Percentiles rank a stretch among this genome's conserved stretches.
Conservation (phyloP, 75 land plant species). For the Chamaecyparis obtusa region DNA sequence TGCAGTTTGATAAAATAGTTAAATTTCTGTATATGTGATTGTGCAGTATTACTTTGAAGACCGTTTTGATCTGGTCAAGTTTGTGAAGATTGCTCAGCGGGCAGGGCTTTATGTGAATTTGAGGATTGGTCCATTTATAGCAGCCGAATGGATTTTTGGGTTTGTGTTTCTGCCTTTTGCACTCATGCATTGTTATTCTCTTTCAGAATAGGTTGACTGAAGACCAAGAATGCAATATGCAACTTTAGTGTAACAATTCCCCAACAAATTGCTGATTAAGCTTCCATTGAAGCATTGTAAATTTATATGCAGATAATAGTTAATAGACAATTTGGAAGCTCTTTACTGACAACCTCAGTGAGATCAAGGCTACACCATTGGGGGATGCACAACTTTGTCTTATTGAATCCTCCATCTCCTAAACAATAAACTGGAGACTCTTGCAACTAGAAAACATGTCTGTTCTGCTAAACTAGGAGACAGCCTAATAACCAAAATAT, state of each 20-base stretch:
- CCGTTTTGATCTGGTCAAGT: conserved; percentile 75
- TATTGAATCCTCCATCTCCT: background rate
- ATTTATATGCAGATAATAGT: background rate
- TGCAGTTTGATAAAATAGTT: background rate
- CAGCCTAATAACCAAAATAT: background rate
- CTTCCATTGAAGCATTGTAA: background rate
- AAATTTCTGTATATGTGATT: background rate
- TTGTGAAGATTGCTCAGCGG: conserved; percentile 68
- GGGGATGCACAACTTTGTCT: background rate
- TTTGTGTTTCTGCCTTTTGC: conserved; percentile 19
- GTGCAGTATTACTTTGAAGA: conserved; percentile 83
- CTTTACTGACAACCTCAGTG: background rate
- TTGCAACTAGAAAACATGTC: background rate
- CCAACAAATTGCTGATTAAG: background rate
- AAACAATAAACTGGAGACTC: background rate
- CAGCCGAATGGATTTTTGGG: conserved; percentile 97
- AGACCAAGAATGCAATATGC: background rate
- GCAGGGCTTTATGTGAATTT: conserved; percentile 82
- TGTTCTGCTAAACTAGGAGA: background rate
- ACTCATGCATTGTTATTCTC: background rate
- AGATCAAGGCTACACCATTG: background rate
- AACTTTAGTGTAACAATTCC: background rate
- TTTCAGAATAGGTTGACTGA: background rate
- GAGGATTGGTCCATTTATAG: conserved; percentile 92
- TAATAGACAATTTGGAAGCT: background rate